Evolutionary conservation across 2,329 filamentous ascomycete species (phyloP).

Genomic region (Leptographium flavum): DNA sequence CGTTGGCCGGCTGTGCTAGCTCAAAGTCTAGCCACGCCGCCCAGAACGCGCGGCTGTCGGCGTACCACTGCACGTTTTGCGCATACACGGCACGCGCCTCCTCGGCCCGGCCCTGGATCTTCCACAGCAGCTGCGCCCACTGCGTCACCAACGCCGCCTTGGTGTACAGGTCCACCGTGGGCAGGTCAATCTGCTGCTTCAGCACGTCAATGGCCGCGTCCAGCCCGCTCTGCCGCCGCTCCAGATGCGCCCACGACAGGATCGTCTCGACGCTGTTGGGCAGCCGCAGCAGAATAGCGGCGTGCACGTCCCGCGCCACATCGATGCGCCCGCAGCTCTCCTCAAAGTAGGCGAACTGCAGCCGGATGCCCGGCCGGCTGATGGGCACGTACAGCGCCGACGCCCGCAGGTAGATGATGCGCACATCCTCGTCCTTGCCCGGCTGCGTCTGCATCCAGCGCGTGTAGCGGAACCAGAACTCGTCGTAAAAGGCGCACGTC

Average conservation of each 20-base stretch:
- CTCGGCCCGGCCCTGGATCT: constrained; percentile 63
- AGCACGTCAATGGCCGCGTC: constrained; percentile 76
- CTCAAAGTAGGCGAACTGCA: constrained; percentile 92
- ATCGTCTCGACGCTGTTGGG: constrained; percentile 81
- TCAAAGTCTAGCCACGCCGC: constrained; percentile 80
- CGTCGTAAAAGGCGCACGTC: constrained; percentile 86
- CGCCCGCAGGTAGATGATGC: constrained; percentile 83
- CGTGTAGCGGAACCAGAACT: constrained; percentile 96
- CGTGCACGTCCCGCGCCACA: constrained; percentile 72
- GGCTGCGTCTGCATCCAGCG: constrained; percentile 80
- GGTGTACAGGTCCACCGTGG: constrained; percentile 57
- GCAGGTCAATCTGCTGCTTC: constrained; percentile 64
- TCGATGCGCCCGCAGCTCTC: constrained; percentile 67
- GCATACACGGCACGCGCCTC: constrained; percentile 75
- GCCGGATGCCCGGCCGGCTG: constrained; percentile 64
- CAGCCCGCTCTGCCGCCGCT: constrained; percentile 68
- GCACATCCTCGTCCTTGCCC: constrained; percentile 74
- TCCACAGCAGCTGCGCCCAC: constrained; percentile 80
- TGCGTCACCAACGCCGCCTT: constrained; percentile 81
- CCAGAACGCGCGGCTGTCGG: constrained; percentile 83
- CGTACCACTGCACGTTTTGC: constrained; percentile 70
- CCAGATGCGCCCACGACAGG: constrained; percentile 72
- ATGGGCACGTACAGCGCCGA: constrained; percentile 77
- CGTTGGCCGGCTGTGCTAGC: constrained; percentile 61
- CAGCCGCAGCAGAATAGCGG: constrained; percentile 59